These are phyloP conservation scores for Phytophthora fragariaefolia DNA, from an alignment of 352 stramenopile species.

Conservation along the genomic window DNA sequence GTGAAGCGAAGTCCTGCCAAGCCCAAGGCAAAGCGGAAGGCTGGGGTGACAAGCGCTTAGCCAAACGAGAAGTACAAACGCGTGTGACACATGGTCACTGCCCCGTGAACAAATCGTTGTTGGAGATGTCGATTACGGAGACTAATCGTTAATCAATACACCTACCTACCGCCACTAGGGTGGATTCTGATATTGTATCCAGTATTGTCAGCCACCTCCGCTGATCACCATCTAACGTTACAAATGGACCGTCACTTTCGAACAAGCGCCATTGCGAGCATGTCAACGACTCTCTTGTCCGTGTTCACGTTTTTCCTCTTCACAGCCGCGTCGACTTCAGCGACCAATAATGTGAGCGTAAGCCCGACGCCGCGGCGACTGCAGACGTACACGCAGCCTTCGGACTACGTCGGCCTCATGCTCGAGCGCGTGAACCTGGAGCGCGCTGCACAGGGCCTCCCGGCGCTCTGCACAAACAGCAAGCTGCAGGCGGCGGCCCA, in stretches of 20 bases:
- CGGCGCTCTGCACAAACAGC: constrained; percentile 45
- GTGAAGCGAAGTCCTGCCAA: constrained; percentile 16
- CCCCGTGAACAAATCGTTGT: constrained; percentile 12
- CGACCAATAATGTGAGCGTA: not conserved
- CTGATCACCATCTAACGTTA: constrained; percentile 12
- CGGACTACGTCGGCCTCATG: constrained; percentile 38
- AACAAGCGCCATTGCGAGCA: constrained; percentile 4
- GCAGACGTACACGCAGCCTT: constrained; percentile 30
- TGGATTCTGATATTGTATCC: constrained; percentile 31
- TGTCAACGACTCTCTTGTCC: constrained; percentile 8
- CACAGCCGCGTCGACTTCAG: not conserved
- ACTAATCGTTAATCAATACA: constrained; percentile 10
- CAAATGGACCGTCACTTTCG: constrained; percentile 17
- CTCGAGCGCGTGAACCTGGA: constrained; percentile 57
- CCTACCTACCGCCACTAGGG: constrained; percentile 7
- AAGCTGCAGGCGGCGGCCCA: constrained; percentile 36
- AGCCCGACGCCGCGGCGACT: constrained; percentile 17
- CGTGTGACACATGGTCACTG: constrained; percentile 10
- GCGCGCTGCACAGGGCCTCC: constrained; percentile 40
- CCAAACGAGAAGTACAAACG: not conserved
- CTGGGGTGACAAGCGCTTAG: not conserved
- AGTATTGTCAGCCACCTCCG: constrained; percentile 30
- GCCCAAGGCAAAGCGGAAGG: constrained; percentile 22
- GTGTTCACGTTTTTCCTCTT: constrained; percentile 11
- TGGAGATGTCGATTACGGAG: constrained; percentile 18